Conservation (phyloP, 805 yeast genomes). For the Candida andamanensis region DNA sequence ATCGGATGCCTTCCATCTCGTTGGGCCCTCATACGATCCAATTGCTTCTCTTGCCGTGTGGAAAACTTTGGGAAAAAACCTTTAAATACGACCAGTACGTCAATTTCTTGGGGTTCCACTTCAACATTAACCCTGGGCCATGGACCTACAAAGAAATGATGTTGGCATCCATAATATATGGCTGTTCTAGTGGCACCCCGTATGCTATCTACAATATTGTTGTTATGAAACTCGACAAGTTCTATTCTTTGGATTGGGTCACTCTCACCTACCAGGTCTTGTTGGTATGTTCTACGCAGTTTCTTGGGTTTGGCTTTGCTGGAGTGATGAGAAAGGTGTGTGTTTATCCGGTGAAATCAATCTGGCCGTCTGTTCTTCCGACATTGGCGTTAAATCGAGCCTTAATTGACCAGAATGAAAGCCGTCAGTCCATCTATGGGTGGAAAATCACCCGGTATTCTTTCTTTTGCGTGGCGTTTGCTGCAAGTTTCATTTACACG, state of each 20-base stretch:
- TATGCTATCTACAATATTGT: slow-evolving; percentile 38
- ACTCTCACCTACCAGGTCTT: slow-evolving; percentile 50
- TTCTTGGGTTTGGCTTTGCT: slow-evolving; percentile 64
- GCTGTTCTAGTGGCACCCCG: slow-evolving; percentile 39
- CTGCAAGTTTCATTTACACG: slow-evolving; percentile 34
- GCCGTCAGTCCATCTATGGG: slow-evolving; percentile 21
- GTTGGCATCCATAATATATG: slow-evolving; percentile 39
- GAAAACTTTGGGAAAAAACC: slow-evolving; percentile 33
- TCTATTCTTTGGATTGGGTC: slow-evolving; percentile 41
- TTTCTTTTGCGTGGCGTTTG: slow-evolving; percentile 32
- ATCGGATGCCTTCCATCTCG: slow-evolving; percentile 32
- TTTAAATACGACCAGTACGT: slow-evolving; percentile 23
- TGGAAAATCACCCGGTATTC: slow-evolving; percentile 39
- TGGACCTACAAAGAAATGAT: slow-evolving; percentile 44
- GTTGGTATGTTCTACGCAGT: slow-evolving; percentile 51
- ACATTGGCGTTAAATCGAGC: slow-evolving; percentile 40
- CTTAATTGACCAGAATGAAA: slow-evolving; percentile 27
- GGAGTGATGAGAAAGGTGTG: slow-evolving; percentile 56
- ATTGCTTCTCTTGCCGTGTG: slow-evolving; percentile 35
- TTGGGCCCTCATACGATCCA: slow-evolving; percentile 37
- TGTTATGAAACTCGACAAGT: slow-evolving; percentile 39
- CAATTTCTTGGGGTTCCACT: slow-evolving; percentile 15
- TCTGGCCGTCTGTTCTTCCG: slow-evolving; percentile 43
- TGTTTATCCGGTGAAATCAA: slow-evolving; percentile 36
- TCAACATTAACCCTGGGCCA: slow-evolving; percentile 37